Evolutionary conservation across 2,329 filamentous ascomycete species (phyloP).

Genomic region (Chaetomium olivaceum): DNA sequence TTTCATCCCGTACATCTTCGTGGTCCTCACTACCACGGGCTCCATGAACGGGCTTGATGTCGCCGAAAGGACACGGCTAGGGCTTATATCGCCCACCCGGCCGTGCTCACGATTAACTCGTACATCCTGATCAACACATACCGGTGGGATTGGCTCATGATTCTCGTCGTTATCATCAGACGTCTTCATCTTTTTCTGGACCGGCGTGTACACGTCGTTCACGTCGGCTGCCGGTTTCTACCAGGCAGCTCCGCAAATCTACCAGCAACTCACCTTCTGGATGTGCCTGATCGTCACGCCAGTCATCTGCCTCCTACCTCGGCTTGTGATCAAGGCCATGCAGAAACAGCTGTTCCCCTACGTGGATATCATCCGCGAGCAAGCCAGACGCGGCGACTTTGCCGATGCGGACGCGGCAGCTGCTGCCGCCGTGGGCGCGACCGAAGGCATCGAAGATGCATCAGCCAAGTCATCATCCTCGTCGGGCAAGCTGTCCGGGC

Average conservation of each 20-base stretch:
- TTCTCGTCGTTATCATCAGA: constrained; percentile 81
- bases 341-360: constrained; percentile 94
- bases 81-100: constrained; percentile 79
- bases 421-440: constrained; percentile 39
- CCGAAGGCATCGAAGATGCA: constrained; percentile 42
- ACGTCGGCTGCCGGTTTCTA: constrained; percentile 63
- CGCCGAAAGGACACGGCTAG: constrained; percentile 79
- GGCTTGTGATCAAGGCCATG: constrained; percentile 80
- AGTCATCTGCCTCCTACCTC: constrained; percentile 79
- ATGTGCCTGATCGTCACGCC: constrained; percentile 76
- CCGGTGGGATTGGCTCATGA: constrained; percentile 96
- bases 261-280: constrained; percentile 84
- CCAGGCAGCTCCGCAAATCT: constrained; percentile 74
- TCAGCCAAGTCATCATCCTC: constrained; percentile 63
- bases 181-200: constrained; percentile 92
- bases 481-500: constrained; percentile 54
- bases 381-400: constrained; percentile 81
- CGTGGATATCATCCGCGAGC: constrained; percentile 93
- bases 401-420: constrained; percentile 58
- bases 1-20: constrained; percentile 86
- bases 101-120: constrained; percentile 84
- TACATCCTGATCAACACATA: constrained; percentile 97
- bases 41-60: constrained; percentile 73
- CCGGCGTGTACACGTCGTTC: constrained; percentile 72
- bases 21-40: constrained; percentile 67